A percentile compares a stretch with the other conserved stretches of the same genome.
phyloP scores from a whole-genome alignment of 176 grass and related monocot species.

The Musa beccarii region DNA sequence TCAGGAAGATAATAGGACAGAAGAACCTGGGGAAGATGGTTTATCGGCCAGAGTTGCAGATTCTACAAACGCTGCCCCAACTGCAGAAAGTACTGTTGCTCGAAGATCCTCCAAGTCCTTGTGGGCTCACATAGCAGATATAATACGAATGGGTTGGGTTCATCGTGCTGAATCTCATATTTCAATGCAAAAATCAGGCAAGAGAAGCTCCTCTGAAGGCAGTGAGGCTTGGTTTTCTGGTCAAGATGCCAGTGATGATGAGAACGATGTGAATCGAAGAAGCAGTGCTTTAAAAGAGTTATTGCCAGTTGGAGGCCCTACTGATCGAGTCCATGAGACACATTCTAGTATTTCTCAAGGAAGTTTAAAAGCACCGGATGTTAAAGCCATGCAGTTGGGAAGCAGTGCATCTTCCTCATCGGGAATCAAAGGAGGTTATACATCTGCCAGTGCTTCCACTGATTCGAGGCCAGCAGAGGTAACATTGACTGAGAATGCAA shows the following conservation, averaged over 20 bases:
- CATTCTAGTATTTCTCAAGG: background rate
- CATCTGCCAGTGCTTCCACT: slow-evolving; percentile 24
- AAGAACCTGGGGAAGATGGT: slow-evolving; percentile 30
- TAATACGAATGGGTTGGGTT: slow-evolving; percentile 77
- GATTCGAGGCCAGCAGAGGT: slow-evolving; percentile 15
- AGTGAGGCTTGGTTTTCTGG: slow-evolving; percentile 78
- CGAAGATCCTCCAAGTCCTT: slow-evolving; percentile 58
- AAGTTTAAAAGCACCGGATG: background rate
- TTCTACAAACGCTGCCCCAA: slow-evolving; percentile 32
- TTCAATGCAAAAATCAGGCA: slow-evolving; percentile 47
- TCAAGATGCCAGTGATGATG: slow-evolving; percentile 48
- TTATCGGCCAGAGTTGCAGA: slow-evolving; percentile 33
- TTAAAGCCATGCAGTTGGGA: background rate
- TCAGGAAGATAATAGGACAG: slow-evolving; percentile 51
- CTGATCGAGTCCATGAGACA: background rate
- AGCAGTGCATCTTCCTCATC: background rate
- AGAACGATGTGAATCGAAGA: slow-evolving; percentile 14
- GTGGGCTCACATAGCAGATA: slow-evolving; percentile 82
- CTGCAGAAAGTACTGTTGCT: slow-evolving; percentile 45
- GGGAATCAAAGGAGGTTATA: slow-evolving; percentile 14
- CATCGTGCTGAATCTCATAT: slow-evolving; percentile 41
- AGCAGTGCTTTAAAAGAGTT: slow-evolving; percentile 11
- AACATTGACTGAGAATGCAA: slow-evolving; percentile 14
- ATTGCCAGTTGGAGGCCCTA: slow-evolving; percentile 19
- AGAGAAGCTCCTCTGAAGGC: slow-evolving; percentile 63